Base-by-base conservation (phyloP, 129 eudicot species). In the Pulicaria dysenterica region DNA sequence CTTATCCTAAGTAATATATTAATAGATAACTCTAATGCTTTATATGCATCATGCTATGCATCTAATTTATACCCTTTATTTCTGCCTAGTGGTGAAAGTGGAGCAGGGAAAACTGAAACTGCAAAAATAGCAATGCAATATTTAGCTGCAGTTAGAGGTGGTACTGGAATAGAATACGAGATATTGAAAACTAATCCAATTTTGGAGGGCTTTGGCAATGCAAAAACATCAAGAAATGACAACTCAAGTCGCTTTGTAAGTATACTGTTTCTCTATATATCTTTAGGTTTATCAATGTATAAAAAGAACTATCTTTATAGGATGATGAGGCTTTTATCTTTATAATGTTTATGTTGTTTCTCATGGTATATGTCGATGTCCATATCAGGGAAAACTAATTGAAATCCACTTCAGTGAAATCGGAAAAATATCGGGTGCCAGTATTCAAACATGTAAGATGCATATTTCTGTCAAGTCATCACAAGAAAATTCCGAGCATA, bases 61-160 rank as follows among this genome's bases (percentile, higher is more conserved):
- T 31, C 74, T 76, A 67, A 76, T 47, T 39, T 58, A 13, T 39
- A 12, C 69, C 54, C 58, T 65, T 62, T 70, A 31, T 73, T 54
- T 61, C 34, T 59, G 15, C 57, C 53, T 84, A 92, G 96, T 81
- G 96, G 97, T 64, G 97, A 91, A 83, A 91, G 97, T 70, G 97
- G 97, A 67, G 93, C 97, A 39, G 97, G 97, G 34, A 92, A 92
- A 74, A 89, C 97, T 41, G 97, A 92, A 79, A 92, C 97, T 24
- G 96, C 97, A 58, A 92, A 92, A 77, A 89, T 92, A 73, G 96
- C 97, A 7, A 89, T 92, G 97, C 96, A 92, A 76, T 92, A 92
- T 82, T 76, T 92, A 81, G 97, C 96, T 79, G 91, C 97, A 57
- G 86, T 92, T 54, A 91, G 97, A 80, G 97, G 97, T 5, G 96